Base-by-base conservation (phyloP, 768 basidiomycete genomes). In the Xerocomus spinulosus region DNA sequence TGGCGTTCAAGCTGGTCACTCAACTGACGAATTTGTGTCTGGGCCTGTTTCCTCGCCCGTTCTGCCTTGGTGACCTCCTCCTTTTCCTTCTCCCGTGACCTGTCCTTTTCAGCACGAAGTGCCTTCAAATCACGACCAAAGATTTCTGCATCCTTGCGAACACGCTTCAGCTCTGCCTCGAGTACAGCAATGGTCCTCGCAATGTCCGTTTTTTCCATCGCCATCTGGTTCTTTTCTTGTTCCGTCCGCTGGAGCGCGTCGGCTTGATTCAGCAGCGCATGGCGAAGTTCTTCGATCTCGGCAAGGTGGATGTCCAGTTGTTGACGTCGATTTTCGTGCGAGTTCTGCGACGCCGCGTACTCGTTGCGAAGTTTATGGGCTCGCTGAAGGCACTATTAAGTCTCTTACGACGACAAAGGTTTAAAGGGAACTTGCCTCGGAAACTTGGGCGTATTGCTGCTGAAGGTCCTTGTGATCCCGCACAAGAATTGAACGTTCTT, bases 231-330 rank as follows among this genome's bases (percentile, higher is more conserved):
- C 59, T 82, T 83, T 64, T 90, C 85, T 28, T 75, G 73, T 58
- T 83, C 79, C 1, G 76, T 74, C 15, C 74, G 74, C 10, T 85
- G 79, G 33, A 92, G 75, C 54, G 83, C 80, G 23, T 73, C 72
- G 3, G 77, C 77, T 44, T 82, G 80, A 46, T 75, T 71, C 14
- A 80, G 74, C 13, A 91, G 73, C 2, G 83, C 82, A 4, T 72
- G 75, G 32, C 80, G 79, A n/a, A 92, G 80, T 25, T 87, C 83
- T 3, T 86, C 83, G 48, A 92, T 84, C 63, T 92, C 88, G 15
- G 74, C 68, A 7, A 80, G 73, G 44, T 83, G 81, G 2, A 82
- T 67, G 58, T 90, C 87, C 29, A 93, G 79, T 50, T 88, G 80
- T 49, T 85, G 79, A 2, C 85, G 81, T 21, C 83, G 77, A 29